These are phyloP conservation scores for Leccinum variicolor DNA, from an alignment of 768 basidiomycete species.

Conservation along the genomic window DNA sequence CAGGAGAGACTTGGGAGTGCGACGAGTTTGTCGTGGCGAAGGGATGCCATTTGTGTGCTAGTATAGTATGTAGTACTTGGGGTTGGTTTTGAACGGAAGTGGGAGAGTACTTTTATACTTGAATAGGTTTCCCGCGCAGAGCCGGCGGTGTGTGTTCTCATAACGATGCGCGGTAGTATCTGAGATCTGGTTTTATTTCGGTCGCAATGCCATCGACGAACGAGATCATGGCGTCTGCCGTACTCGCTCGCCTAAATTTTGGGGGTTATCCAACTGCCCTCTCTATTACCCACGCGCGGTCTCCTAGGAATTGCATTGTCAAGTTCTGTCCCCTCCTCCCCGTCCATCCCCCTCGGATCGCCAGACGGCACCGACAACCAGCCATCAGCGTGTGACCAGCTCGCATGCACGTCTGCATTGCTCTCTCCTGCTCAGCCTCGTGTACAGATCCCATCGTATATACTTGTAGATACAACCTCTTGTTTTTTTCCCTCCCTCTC, in stretches of 20 bases:
- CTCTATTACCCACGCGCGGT: constrained; percentile 24
- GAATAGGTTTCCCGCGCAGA: constrained; percentile 1
- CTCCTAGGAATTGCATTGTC: constrained; percentile 25
- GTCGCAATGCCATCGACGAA: constrained; percentile 19
- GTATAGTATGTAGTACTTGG: not conserved
- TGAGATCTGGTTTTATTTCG: constrained; percentile 21
- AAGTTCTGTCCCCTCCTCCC: not conserved
- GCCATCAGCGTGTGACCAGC: not conserved
- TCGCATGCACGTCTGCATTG: not conserved
- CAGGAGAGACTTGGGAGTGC: constrained; percentile 72
- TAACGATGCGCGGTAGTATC: constrained; percentile 25
- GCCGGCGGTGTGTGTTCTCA: constrained; percentile 15
- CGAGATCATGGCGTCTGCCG: not conserved
- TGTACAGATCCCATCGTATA: not conserved
- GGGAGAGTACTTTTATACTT: constrained; percentile 16
- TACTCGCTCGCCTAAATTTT: constrained; percentile 29
- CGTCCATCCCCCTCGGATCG: not conserved
- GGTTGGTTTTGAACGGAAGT: not conserved
- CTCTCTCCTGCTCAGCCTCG: not conserved
- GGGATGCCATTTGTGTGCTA: constrained; percentile 26
- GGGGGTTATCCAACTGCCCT: constrained; percentile 16
- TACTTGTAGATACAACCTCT: not conserved
- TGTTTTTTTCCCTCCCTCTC: not conserved
- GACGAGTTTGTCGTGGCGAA: constrained; percentile 53
- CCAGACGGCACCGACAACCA: not conserved